phyloP scores from a whole-genome alignment of 2,329 filamentous ascomycete genomes.

The Juglanconis sp. region DNA sequence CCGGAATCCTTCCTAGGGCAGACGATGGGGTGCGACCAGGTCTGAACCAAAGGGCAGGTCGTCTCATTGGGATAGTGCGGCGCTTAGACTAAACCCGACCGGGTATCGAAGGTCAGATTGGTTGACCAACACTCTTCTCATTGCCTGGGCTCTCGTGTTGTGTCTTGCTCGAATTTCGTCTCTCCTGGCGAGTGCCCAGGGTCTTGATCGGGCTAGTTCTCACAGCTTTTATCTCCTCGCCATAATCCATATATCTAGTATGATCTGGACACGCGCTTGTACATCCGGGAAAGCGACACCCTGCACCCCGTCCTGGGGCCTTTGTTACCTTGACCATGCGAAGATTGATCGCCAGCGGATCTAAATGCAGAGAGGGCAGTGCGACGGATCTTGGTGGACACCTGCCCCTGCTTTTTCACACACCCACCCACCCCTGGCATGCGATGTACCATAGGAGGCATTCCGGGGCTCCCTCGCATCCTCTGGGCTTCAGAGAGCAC shows the following conservation, averaged over 20 bases:
- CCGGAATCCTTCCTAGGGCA: neutral
- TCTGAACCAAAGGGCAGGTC: neutral
- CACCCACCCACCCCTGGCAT: neutral
- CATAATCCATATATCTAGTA: neutral
- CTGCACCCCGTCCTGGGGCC: neutral
- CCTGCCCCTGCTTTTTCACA: neutral
- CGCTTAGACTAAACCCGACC: neutral
- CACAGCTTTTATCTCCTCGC: neutral
- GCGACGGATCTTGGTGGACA: neutral
- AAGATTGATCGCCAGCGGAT: neutral
- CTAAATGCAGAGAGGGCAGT: neutral
- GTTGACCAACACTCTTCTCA: neutral
- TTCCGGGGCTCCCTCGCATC: conserved; percentile 2
- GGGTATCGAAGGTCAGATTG: neutral
- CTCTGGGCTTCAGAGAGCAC: neutral
- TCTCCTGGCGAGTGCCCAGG: neutral
- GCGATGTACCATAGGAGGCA: neutral
- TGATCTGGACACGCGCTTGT: neutral
- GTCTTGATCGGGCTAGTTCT: neutral
- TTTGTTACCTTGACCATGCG: neutral
- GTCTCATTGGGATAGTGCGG: neutral
- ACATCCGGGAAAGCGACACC: neutral
- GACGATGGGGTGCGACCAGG: neutral
- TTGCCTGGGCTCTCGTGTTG: conserved; percentile 1
- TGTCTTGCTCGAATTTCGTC: conserved; percentile 3